Base-by-base conservation (phyloP, 1,284 basidiomycete species). In the Neolentinus lepideus region DNA sequence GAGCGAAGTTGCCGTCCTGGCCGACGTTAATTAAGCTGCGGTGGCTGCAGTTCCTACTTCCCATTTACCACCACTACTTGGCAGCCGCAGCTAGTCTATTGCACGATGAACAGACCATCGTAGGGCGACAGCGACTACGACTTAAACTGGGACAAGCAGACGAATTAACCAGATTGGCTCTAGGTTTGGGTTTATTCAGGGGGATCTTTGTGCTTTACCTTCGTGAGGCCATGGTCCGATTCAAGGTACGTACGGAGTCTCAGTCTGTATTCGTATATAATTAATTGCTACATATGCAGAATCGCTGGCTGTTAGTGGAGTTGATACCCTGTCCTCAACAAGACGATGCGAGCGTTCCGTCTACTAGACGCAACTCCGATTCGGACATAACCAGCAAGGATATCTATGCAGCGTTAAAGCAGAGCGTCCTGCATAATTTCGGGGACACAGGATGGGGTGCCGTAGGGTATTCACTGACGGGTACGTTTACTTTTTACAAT, bases 381-480 rank as follows among this genome's bases (percentile, higher is more conserved):
- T 16, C 38, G 19, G 16, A n/a, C 19, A 43, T 86, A 12, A 80
- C 78, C 51, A 75, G 77, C 25, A 85, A 85, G 62, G 75, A 80
- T 27, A 79, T 92, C 53, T 88, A 80, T 70, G 67, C 73, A 3
- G 82, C 87, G 0, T 66, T 92, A 46, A 83, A 81, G 62, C 81
- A 89, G 63, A 87, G 83, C 62, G 71, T 90, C n/a, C 64, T 90
- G 54, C 65, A 68, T 16, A 83, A 90, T 62, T 92, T 91, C 63
- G 90, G 90, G 2, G 88, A 91, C 63, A 73, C 78, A 0, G 90
- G 89, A 4, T 92, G 90, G 89, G 90, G 89, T 22, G 79, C 84
- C 8, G 81, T 92, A 2, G 85, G 79, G 0, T 66, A 80, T 14
- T 87, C 85, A 1, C 67, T 92, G 54, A 83, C 75, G 22, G 83